These are phyloP conservation scores for Dictyostelium firmibasis DNA, from an alignment of 78 protist genomes.

Conservation along the genomic window DNA sequence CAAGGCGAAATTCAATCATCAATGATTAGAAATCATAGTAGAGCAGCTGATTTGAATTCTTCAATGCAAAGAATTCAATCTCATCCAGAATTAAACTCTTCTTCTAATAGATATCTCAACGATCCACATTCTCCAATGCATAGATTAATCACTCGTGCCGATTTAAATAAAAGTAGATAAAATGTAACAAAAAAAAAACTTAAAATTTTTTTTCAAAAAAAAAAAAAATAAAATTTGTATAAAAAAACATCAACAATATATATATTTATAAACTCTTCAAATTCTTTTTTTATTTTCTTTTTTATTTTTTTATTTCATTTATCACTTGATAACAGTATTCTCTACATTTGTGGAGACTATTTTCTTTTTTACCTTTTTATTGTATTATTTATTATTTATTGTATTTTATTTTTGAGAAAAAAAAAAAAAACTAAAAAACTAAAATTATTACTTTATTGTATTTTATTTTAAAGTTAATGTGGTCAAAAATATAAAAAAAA, in stretches of 20 bases:
- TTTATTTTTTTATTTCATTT: no score
- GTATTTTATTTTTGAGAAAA: no score
- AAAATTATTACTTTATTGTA: no score
- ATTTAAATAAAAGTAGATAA: not conserved
- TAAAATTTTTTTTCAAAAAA: no score
- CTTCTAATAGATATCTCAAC: not conserved
- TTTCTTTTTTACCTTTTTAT: no score
- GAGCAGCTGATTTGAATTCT: not conserved
- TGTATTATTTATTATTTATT: no score
- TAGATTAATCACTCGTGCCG: not conserved
- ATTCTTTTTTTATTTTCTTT: not conserved
- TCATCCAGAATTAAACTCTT: not conserved
- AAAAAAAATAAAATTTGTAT: not conserved
- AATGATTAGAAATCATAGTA: not conserved
- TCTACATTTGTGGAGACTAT: no score
- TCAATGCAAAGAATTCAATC: slow-evolving; percentile 1
- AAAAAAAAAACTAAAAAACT: no score
- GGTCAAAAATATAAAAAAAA: no score
- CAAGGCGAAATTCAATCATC: not conserved
- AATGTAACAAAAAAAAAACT: not conserved
- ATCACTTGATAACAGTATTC: no score
- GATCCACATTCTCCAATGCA: not conserved
- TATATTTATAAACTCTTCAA: not conserved
- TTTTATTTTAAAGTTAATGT: no score
- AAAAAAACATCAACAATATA: not conserved